Percentiles rank a stretch among this genome's conserved stretches.
These are phyloP conservation scores for Populus hybrid DNA, from an alignment of 441 rosid species.

Conservation along the genomic window DNA sequence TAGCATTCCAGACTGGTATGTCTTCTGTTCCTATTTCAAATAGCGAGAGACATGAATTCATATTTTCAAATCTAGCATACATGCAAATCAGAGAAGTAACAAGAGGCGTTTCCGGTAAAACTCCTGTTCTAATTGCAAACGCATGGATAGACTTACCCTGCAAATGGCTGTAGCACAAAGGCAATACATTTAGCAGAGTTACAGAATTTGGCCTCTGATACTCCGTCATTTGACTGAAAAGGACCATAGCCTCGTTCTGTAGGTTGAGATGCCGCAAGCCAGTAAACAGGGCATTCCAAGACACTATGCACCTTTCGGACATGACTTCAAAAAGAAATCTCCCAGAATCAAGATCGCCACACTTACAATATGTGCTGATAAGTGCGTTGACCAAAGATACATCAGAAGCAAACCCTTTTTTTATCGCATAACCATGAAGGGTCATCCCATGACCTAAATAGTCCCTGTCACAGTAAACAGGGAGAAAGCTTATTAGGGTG, in stretches of 20 bases:
- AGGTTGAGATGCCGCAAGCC: constrained; percentile 57
- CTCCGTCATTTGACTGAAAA: constrained; percentile 34
- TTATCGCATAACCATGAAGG: constrained; percentile 48
- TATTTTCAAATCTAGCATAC: constrained; percentile 43
- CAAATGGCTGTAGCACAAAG: constrained; percentile 28
- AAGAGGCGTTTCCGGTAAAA: constrained; percentile 30
- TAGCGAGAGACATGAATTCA: constrained; percentile 23
- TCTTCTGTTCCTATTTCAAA: constrained; percentile 31
- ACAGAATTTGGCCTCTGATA: constrained; percentile 44
- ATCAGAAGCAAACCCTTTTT: constrained; percentile 42
- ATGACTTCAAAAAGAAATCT: constrained; percentile 55
- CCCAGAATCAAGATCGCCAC: constrained; percentile 64
- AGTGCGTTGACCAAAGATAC: constrained; percentile 55
- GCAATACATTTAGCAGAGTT: constrained; percentile 39
- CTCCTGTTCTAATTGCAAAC: constrained; percentile 33
- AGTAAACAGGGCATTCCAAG: constrained; percentile 55
- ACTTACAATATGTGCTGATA: constrained; percentile 65
- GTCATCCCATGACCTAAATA: constrained; percentile 63
- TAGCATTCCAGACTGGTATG: constrained; percentile 46
- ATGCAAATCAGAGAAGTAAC: constrained; percentile 39
- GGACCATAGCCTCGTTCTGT: constrained; percentile 42
- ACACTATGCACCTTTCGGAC: constrained; percentile 47
- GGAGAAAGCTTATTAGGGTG: constrained; percentile 57
- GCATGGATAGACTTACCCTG: constrained; percentile 48
- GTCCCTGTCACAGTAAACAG: constrained; percentile 46